A percentile compares a stretch with the other conserved stretches of the same genome.
Evolutionary conservation across 2,329 filamentous ascomycete genomes (phyloP).

Genomic region (Paracamarosporium sp.): DNA sequence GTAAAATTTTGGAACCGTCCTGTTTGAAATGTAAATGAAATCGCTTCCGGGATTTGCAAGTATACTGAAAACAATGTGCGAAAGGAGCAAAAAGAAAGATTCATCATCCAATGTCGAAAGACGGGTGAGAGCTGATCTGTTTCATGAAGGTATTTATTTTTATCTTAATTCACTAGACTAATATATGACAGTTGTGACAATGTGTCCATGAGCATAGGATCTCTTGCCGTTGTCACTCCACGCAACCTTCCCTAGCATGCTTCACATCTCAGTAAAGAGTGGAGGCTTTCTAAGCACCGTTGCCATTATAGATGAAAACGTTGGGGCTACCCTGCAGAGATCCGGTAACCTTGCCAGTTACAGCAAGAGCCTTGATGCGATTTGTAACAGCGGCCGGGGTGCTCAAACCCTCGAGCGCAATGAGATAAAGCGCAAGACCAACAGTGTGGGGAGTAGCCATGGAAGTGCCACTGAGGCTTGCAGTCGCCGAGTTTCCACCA

Average conservation of each 20-base stretch:
- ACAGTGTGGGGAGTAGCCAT: conserved; percentile 72
- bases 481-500: conserved; percentile 43
- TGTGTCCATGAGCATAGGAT: background rate
- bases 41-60: too few species aligned
- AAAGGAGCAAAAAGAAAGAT: too few species aligned
- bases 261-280: background rate
- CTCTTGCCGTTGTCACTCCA: background rate
- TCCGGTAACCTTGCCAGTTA: conserved; percentile 10
- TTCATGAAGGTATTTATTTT: too few species aligned
- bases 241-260: background rate
- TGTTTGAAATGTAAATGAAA: too few species aligned
- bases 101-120: too few species aligned
- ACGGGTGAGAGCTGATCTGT: too few species aligned
- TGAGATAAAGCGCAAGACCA: conserved; percentile 71
- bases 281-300: conserved; percentile 18
- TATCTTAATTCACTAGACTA: too few species aligned
- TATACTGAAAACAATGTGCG: too few species aligned
- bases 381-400: conserved; percentile 19
- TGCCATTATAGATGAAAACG: conserved; percentile 26
- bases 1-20: too few species aligned
- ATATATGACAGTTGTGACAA: background rate
- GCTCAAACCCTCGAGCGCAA: conserved; percentile 52
- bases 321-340: conserved; percentile 22
- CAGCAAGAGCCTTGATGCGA: conserved; percentile 23
- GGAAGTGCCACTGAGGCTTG: conserved; percentile 62